Percentiles rank a stretch among this genome's conserved stretches.
phyloP scores from a whole-genome alignment of 768 basidiomycete species.

The Gautieria morchelliformis region DNA sequence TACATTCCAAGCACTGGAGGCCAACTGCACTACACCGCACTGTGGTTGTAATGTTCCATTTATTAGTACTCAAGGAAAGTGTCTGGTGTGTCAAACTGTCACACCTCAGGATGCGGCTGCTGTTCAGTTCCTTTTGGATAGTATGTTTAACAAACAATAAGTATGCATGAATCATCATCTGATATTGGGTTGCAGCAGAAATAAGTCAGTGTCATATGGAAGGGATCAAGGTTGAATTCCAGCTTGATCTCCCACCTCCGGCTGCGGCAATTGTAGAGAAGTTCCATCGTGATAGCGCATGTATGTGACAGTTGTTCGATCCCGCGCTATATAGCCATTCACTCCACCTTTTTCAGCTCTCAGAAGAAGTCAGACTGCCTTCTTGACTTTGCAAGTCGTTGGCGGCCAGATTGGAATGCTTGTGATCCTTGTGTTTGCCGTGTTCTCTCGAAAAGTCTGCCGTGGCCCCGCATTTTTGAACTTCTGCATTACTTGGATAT shows the following conservation, averaged over 20 bases:
- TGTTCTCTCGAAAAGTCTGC: slow-evolving; percentile 31
- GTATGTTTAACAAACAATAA: neutral
- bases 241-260: neutral
- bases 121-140: slow-evolving; percentile 2
- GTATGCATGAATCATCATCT: neutral
- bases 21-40: neutral
- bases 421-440: slow-evolving; percentile 35
- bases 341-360: neutral
- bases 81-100: neutral
- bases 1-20: neutral
- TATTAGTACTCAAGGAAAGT: neutral
- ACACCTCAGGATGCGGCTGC: neutral
- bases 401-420: slow-evolving; percentile 48
- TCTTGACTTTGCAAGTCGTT: slow-evolving; percentile 36
- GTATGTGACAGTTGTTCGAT: neutral
- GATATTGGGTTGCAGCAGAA: neutral
- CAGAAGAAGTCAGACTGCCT: slow-evolving; percentile 19
- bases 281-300: neutral
- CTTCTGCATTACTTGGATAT: slow-evolving; percentile 45
- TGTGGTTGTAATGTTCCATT: neutral
- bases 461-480: slow-evolving; percentile 48
- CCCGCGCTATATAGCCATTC: neutral
- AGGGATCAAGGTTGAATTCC: neutral
- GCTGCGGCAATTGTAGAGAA: neutral
- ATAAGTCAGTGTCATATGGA: neutral